Percentiles rank a stretch among this genome's conserved stretches.
Evolutionary conservation across 1,284 basidiomycete genomes (phyloP).

Genomic region (Leccinum pachyderme): DNA sequence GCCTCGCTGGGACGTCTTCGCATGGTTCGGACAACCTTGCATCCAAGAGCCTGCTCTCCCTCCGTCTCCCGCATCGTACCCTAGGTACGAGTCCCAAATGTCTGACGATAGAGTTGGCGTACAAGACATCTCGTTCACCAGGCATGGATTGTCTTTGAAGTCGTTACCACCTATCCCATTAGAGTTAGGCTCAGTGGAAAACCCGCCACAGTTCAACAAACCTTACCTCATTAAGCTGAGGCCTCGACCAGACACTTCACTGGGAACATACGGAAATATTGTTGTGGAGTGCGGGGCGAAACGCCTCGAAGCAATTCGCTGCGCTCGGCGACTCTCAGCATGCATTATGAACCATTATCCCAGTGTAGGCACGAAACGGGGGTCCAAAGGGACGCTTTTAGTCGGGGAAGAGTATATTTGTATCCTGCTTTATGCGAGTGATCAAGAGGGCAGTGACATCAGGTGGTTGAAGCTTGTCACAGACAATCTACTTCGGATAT

Average conservation of each 20-base stretch:
- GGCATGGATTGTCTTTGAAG: neutral
- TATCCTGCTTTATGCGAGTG: neutral
- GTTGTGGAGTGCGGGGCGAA: neutral
- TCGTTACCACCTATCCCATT: neutral
- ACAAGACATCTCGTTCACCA: neutral
- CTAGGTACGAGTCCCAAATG: constrained; percentile 1
- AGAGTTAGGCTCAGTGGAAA: neutral
- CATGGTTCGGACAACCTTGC: constrained; percentile 15
- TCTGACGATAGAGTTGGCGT: constrained; percentile 4
- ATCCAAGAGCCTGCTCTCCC: constrained; percentile 15
- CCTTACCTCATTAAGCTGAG: neutral
- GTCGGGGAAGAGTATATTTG: neutral
- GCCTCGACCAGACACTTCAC: neutral
- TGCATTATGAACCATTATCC: neutral
- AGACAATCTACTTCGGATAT: neutral
- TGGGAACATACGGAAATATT: neutral
- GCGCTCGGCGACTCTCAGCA: neutral
- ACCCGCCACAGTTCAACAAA: neutral
- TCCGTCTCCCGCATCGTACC: constrained; percentile 10
- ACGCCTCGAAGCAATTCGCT: neutral
- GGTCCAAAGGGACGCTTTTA: neutral
- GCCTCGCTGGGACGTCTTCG: constrained; percentile 15
- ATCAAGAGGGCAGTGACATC: neutral
- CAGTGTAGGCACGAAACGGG: neutral
- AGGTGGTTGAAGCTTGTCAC: neutral